Evolutionary conservation across 2,329 filamentous ascomycete genomes (phyloP).

Genomic region (Cytospora piceicola): DNA sequence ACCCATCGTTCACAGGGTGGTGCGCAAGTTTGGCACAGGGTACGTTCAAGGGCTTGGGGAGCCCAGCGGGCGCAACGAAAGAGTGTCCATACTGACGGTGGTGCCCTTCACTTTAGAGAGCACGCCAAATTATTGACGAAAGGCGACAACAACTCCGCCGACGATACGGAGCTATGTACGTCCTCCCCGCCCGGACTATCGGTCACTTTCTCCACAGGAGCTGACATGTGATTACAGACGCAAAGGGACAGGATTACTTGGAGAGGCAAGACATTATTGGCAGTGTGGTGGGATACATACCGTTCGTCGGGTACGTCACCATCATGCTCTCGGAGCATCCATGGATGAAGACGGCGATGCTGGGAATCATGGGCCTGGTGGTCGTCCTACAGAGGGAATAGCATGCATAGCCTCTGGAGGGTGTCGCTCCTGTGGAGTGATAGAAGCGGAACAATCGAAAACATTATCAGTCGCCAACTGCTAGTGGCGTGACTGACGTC

Average conservation of each 20-base stretch:
- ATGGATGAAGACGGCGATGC: slow-evolving; percentile 93
- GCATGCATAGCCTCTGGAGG: neutral
- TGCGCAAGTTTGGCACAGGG: slow-evolving; percentile 71
- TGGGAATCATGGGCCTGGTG: slow-evolving; percentile 92
- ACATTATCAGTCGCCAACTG: neutral
- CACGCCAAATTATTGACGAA: slow-evolving; percentile 85
- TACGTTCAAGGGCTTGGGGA: slow-evolving; percentile 39
- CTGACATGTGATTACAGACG: slow-evolving; percentile 51
- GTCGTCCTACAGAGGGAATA: slow-evolving; percentile 91
- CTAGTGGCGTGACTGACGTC: neutral
- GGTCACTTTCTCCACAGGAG: neutral
- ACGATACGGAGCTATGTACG: slow-evolving; percentile 75
- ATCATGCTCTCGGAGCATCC: slow-evolving; percentile 95
- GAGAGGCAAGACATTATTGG: slow-evolving; percentile 90
- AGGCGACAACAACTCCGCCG: slow-evolving; percentile 92
- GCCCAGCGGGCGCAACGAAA: neutral
- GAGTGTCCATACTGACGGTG: slow-evolving; percentile 17
- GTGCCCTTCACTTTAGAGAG: slow-evolving; percentile 42
- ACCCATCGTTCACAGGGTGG: slow-evolving; percentile 92
- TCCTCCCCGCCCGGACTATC: neutral
- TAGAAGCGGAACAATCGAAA: neutral
- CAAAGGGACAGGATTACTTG: slow-evolving; percentile 82
- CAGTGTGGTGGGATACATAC: slow-evolving; percentile 88
- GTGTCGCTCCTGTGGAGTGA: neutral
- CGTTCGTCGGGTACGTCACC: slow-evolving; percentile 95